A percentile compares a stretch with the other conserved stretches of the same genome.
phyloP scores from a whole-genome alignment of 306 rosid genomes.

The Gastrolobium villosum region DNA sequence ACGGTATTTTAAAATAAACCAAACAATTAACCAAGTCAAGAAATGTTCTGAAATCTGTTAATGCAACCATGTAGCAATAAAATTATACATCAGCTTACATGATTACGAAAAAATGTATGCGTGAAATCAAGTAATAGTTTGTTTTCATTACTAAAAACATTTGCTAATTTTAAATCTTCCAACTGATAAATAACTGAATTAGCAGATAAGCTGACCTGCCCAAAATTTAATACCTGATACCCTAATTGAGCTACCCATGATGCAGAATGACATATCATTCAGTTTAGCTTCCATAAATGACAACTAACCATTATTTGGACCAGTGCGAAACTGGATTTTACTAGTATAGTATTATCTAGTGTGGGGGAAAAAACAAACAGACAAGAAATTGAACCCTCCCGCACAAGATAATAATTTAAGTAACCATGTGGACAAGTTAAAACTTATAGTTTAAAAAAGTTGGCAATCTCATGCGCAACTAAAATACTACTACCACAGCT shows the following conservation, averaged over 20 bases:
- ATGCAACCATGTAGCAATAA: constrained; percentile 24
- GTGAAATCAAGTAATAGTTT: constrained; percentile 10
- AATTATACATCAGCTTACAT: neutral
- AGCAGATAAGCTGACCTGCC: constrained; percentile 30
- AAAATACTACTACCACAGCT: neutral
- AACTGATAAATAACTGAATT: constrained; percentile 11
- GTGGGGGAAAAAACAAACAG: neutral
- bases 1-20: constrained; percentile 2
- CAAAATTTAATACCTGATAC: constrained; percentile 16
- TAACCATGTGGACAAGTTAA: constrained; percentile 21
- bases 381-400: constrained; percentile 14
- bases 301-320: constrained; percentile 16
- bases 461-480: constrained; percentile 18
- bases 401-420: neutral
- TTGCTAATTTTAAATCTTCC: neutral
- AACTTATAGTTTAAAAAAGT: neutral
- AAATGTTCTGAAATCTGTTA: constrained; percentile 31
- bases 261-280: neutral
- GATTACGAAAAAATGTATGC: neutral
- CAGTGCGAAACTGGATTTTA: constrained; percentile 28
- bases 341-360: constrained; percentile 11
- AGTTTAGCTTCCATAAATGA: constrained; percentile 26
- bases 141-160: constrained; percentile 35
- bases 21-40: constrained; percentile 9
- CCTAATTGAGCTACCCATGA: constrained; percentile 18